Evolutionary conservation across 106 monocot species (phyloP), one percentile per base, ranked within the genome.

Genomic region (Dendrobium chrysotoxum): DNA sequence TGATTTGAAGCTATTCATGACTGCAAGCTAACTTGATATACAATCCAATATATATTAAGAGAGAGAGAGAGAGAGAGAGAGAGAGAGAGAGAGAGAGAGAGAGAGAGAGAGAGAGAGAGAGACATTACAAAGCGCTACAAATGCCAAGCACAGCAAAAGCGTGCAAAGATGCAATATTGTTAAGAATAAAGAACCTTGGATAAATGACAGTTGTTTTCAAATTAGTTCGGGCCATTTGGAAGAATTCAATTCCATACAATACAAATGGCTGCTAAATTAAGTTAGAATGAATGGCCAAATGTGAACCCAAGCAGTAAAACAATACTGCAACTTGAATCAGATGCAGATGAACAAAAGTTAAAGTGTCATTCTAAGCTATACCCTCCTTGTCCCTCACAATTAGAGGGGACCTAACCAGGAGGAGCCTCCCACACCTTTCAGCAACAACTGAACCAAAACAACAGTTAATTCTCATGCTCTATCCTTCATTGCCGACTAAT

Each of bases 291-390:
- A 76, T 47, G 44, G 74, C 47, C 46, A 76, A 50, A 45, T 45
- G 3, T 76, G 7, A 76, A 11, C 47, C 45, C 21, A 21, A 42
- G 41, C 40, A 74, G 41, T n/a, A 41, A 74, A 74, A 74, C 31
- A 74, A 74, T 74, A 74, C 40, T 74, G 74, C 74, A 74, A 74
- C 41, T 21, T 40, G 40, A 41, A 71, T 71, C 31, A 31, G 71
- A 71, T 71, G 71, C 71, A 71, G 71, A 75, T 21, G 74, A 75
- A 41, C 20, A 75, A 75, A 75, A 75, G 74, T 75, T 75, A 7
- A n/a, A 41, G 9, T 35, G 35, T 20, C 74, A 41, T 41, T 42
- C 74, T 42, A 75, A 3, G 2, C 50, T 50, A 50, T 13, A 50
- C 50, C 50, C 50, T 13, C 15, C 50, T 50, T 50, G 13, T 13